Base-by-base conservation (phyloP, 225 moss, liverwort and hornwort species). In the Marchantia polymorpha region DNA sequence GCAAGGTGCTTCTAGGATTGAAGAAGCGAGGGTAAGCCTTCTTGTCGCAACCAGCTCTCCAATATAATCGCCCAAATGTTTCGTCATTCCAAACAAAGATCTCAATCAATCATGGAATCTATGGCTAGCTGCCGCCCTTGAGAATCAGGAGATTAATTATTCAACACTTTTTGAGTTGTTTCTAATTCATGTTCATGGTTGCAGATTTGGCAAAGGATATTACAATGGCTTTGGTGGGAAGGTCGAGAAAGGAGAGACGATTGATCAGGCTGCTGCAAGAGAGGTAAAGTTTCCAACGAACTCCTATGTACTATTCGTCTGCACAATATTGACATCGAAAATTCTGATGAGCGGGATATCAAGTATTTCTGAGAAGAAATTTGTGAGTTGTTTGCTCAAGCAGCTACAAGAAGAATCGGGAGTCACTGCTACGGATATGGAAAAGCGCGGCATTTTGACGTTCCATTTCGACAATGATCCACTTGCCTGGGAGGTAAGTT, bases 181-280 rank as follows among this genome's bases (percentile, higher is more conserved):
- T 55, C 13, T n/a, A 23, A 56, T 16, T 55, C 53, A 73, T 17
- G 26, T 54, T 49, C 23, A 2, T 72, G 30, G 77, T 49, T 58
- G 54, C 61, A 89, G 96, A 0, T 96, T 96, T 64, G 94, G 94
- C 73, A 86, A 81, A 0, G 96, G 94, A 31, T 96, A 92, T 65
- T 94, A 86, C 76, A 94, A 96, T 76, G 94, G 96, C 1, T 96
- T 96, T 81, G 94, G 94, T 8, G 96, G 96, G 61, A 94, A 96
- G 84, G 96, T 96, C 63, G 94, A 94, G 81, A 82, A 83, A 0
- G 89, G 89, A 22, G 96, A 96, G 82, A 90, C 90, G 25, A 82
- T 92, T 25, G 84, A 90, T 25, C 88, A 91, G 75, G 96, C 92
- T n/a, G 94, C 92, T 9, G 82, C 78, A 67, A 89, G 96, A 70